Evolutionary conservation across 2,329 filamentous ascomycete genomes (phyloP).

Genomic region (Ampelomyces quisqualis): DNA sequence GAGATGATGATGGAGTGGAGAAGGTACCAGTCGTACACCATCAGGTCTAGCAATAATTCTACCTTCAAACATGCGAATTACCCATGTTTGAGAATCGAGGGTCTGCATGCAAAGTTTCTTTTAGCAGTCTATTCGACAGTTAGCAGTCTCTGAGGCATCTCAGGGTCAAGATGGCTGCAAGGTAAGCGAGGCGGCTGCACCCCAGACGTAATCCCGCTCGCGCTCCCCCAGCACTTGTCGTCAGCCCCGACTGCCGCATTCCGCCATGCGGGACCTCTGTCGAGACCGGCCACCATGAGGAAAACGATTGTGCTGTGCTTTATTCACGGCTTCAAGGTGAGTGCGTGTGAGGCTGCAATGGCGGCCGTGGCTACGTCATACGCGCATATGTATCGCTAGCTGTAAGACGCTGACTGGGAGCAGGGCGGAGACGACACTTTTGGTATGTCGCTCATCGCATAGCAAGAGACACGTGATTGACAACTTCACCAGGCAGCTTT

Average conservation of each 20-base stretch:
- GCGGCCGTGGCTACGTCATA: conserved; percentile 2
- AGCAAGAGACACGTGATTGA: background rate
- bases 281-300: conserved; percentile 57
- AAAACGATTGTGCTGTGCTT: conserved; percentile 81
- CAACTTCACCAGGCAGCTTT: conserved; percentile 53
- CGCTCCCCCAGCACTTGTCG: conserved; percentile 4
- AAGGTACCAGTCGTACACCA: too few species aligned
- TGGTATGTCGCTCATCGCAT: conserved; percentile 31
- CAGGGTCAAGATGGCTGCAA: conserved; percentile 9
- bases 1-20: too few species aligned
- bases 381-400: too few species aligned
- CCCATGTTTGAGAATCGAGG: too few species aligned
- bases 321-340: conserved; percentile 83
- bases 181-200: conserved; percentile 21
- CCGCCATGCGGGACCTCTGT: conserved; percentile 40
- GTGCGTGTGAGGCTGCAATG: conserved; percentile 1
- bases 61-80: too few species aligned
- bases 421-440: conserved; percentile 79
- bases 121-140: background rate
- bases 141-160: too few species aligned
- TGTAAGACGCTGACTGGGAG: too few species aligned
- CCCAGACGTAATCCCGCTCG: conserved; percentile 25
- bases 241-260: conserved; percentile 7
- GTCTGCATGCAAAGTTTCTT: too few species aligned
- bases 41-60: too few species aligned